phyloP scores from a whole-genome alignment of 2,329 filamentous ascomycete species.

The Cladorrhinum sp. region DNA sequence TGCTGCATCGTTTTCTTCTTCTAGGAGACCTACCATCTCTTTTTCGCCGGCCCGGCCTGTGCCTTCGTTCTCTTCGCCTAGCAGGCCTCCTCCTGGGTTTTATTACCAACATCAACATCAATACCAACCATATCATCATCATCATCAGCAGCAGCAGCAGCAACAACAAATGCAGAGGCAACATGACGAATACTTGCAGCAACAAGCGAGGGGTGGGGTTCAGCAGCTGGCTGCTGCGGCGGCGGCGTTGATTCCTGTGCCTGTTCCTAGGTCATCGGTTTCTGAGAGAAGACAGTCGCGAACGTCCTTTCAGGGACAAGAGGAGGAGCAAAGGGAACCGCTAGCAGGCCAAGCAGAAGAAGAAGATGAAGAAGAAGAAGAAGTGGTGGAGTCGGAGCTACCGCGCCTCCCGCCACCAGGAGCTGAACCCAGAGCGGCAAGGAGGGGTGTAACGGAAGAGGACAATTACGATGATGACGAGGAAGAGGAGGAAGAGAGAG shows the following conservation, averaged over 20 bases:
- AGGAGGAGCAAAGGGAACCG: not conserved
- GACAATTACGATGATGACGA: not conserved
- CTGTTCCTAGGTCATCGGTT: not conserved
- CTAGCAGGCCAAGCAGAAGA: not conserved
- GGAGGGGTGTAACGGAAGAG: not conserved
- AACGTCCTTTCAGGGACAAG: not conserved
- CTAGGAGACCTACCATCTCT: not conserved
- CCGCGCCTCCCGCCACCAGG: not conserved
- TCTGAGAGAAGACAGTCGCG: not conserved
- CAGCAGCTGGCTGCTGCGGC: not conserved
- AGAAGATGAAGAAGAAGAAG: not conserved
- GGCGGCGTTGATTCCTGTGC: not conserved
- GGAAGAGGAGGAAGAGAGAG: constrained; percentile 30
- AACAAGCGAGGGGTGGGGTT: not conserved
- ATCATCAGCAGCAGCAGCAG: not conserved
- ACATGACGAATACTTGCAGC: not conserved
- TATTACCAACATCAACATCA: not conserved
- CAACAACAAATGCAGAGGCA: not conserved
- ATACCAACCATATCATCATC: not conserved
- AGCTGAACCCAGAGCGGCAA: not conserved
- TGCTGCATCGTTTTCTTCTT: not conserved
- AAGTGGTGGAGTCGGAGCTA: not conserved
- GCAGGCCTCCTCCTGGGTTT: not conserved
- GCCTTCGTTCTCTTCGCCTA: not conserved
- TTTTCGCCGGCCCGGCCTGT: not conserved